These are phyloP conservation scores for Mycena rosella DNA, from an alignment of 768 basidiomycete genomes.

Conservation along the genomic window DNA sequence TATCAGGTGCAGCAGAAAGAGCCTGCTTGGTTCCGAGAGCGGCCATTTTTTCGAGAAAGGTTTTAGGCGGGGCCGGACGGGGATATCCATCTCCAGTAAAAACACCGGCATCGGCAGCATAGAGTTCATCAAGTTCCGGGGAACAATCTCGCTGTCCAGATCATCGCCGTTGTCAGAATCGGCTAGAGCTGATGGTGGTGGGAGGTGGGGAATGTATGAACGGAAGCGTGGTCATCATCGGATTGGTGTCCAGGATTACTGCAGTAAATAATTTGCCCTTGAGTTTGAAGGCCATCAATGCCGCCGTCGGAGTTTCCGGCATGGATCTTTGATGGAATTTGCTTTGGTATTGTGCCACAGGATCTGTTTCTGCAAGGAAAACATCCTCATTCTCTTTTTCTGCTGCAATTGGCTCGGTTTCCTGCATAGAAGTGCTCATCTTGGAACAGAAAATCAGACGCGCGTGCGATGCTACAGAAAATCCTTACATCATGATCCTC, in stretches of 20 bases:
- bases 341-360: background rate
- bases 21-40: slow-evolving; percentile 10
- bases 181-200: slow-evolving; percentile 17
- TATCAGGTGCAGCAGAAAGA: slow-evolving; percentile 25
- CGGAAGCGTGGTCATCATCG: slow-evolving; percentile 1
- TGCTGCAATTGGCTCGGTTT: background rate
- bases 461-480: no score
- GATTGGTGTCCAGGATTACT: background rate
- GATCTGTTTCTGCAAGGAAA: background rate
- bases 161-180: slow-evolving; percentile 16
- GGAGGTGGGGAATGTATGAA: slow-evolving; percentile 11
- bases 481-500: no score
- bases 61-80: no score
- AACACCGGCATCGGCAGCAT: no score
- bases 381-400: slow-evolving; percentile 14
- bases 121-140: slow-evolving; percentile 23
- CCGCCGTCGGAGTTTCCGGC: background rate
- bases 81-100: no score
- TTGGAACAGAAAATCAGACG: no score
- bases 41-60: no score
- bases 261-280: background rate
- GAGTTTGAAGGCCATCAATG: no score
- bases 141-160: slow-evolving; percentile 9
- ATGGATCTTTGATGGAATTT: slow-evolving; percentile 19
- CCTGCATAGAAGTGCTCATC: no score